A percentile compares a stretch with the other conserved stretches of the same genome.
Conservation (phyloP, 768 basidiomycete genomes). For the Mycena filopes region DNA sequence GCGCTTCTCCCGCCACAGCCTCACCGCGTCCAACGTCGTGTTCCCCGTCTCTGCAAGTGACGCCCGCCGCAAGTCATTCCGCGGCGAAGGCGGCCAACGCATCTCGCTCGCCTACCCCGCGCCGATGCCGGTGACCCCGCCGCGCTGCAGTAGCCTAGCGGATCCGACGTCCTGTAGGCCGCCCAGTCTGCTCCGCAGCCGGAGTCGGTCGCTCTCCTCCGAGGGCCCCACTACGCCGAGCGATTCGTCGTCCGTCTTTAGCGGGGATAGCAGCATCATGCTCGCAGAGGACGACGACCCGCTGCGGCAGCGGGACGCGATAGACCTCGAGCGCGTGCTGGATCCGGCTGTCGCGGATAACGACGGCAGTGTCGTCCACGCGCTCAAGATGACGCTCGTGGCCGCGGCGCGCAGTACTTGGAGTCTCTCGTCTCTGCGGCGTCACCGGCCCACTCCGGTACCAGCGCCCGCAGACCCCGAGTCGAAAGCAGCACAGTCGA, state of each 20-base stretch:
- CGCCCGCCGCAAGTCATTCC: slow-evolving; percentile 10
- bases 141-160: slow-evolving; percentile 21
- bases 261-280: neutral
- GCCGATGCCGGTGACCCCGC: slow-evolving; percentile 1
- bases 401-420: slow-evolving; percentile 4
- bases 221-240: slow-evolving; percentile 26
- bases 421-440: slow-evolving; percentile 13
- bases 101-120: slow-evolving; percentile 10
- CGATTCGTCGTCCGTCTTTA: neutral
- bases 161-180: slow-evolving; percentile 4
- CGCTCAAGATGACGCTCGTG: neutral
- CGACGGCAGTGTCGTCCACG: neutral
- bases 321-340: slow-evolving; percentile 24
- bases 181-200: slow-evolving; percentile 27
- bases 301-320: neutral
- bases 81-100: slow-evolving; percentile 26
- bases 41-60: slow-evolving; percentile 54
- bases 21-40: slow-evolving; percentile 47
- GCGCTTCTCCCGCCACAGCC: slow-evolving; percentile 51
- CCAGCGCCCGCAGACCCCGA: too few relatives aligned
- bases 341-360: neutral
- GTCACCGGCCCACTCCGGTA: slow-evolving; percentile 2
- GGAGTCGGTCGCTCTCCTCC: slow-evolving; percentile 22
- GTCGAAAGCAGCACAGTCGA: slow-evolving; percentile 1
- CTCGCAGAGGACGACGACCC: neutral